Base-by-base conservation (phyloP, 73 alveolate species). In the Loxodes magnus region DNA sequence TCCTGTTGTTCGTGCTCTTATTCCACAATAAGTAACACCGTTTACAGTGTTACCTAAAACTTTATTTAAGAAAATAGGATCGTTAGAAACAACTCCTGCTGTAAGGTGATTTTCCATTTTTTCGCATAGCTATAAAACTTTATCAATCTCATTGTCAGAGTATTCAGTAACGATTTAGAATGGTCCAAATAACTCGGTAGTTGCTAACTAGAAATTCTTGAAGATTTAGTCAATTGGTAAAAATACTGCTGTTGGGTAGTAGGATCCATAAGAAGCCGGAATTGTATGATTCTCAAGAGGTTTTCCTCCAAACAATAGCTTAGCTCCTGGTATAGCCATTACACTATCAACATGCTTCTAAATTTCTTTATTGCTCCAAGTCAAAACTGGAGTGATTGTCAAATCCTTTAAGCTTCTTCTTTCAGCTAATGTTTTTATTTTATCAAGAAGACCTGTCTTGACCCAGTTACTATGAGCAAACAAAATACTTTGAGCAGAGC, bases 1-100 rank as follows among this genome's bases (percentile, higher is more conserved):
- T 14, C 98, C 98, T 7, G 98, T 90, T 26, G 98, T 90, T 64
- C 98, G 70, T 7, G 98, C 98, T 56, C 98, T 58, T 21, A 63
- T 77, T 19, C 98, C 98, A 12, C 77, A 86, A 48, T 83, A 84
- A 19, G 81, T 58, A 22, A 87, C 70, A 16, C 95, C 95, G 38
- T 82, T 83, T 23, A 78, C 66, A 28, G 95, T 71, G 46, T 52
- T 44, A 2, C 79, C 63, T 26, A 68, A 38, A 30, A 79, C 81
- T 33, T 69, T 52, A 12, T 77, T 64, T 37, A 48, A 33, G 79
- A 87, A 90, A 15, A 48, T 34, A 4, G 81, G 79, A 67, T 90
- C 95, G 46, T 83, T 90, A 27, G 96, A 72, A 6, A 90, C 98
- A 4, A 87, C 73, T 12, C 94, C 98, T 0, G 97, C 98, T 7